Conservation (phyloP, 192 early-diverging fungal genomes). For the Rhizoclosmatium globosum region DNA sequence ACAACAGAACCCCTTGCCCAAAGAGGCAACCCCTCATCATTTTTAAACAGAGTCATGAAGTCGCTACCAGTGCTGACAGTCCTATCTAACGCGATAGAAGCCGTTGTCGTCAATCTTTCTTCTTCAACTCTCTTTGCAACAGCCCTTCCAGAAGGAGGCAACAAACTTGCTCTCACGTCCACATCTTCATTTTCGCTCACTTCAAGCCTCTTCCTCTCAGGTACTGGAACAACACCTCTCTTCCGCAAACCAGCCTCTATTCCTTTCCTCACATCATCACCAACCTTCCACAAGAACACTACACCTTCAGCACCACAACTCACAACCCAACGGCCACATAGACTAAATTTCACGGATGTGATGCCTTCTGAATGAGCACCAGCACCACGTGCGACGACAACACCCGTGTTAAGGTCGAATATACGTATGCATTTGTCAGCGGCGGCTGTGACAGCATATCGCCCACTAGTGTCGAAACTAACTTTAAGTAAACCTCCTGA, state of each 20-base stretch:
- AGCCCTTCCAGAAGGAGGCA: background rate
- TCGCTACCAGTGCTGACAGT: constrained; percentile 4
- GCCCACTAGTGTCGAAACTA: constrained; percentile 73
- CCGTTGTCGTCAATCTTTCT: background rate
- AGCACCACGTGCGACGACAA: constrained; percentile 63
- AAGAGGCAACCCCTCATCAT: constrained; percentile 39
- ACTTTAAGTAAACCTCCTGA: constrained; percentile 71
- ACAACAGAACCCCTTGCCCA: constrained; percentile 44
- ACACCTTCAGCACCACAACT: constrained; percentile 80
- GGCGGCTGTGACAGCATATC: constrained; percentile 68
- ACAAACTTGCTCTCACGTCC: background rate
- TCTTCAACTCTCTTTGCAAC: background rate
- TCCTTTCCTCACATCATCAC: constrained; percentile 49
- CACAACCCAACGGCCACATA: constrained; percentile 60
- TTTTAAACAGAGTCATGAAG: constrained; percentile 37
- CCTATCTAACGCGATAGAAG: background rate
- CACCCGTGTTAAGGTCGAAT: constrained; percentile 72
- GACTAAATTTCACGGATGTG: constrained; percentile 71
- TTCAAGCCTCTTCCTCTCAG: background rate
- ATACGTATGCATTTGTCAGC: constrained; percentile 76
- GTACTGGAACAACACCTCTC: background rate
- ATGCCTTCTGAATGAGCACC: constrained; percentile 82
- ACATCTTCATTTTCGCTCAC: background rate
- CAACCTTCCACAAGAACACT: constrained; percentile 77
- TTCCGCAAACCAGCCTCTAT: too few species aligned